Evolutionary conservation across 1,284 basidiomycete genomes (phyloP).

Genomic region (Ustilago nuda): DNA sequence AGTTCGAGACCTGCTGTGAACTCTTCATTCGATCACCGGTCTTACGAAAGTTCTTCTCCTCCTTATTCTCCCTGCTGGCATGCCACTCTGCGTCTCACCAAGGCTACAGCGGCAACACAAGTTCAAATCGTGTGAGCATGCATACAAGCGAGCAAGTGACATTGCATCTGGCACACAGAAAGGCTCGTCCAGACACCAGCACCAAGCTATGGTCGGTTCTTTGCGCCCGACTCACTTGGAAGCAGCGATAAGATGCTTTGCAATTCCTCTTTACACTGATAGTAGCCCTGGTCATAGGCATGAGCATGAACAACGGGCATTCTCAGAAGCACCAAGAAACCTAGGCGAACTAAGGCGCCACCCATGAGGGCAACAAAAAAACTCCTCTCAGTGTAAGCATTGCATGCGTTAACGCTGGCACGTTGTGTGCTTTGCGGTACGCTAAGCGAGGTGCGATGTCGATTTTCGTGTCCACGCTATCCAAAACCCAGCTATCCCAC

Average conservation of each 20-base stretch:
- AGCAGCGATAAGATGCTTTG: neutral
- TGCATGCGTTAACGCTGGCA: neutral
- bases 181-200: neutral
- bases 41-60: neutral
- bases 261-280: neutral
- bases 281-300: neutral
- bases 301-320: neutral
- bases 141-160: slow-evolving; percentile 6
- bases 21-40: neutral
- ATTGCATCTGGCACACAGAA: neutral
- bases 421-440: neutral
- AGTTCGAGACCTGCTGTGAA: too few species aligned
- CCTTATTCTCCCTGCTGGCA: neutral
- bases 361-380: neutral
- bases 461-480: slow-evolving; percentile 3
- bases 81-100: neutral
- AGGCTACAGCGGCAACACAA: neutral
- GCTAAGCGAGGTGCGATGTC: slow-evolving; percentile 11
- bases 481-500: neutral
- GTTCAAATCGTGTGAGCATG: neutral
- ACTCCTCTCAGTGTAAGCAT: neutral
- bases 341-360: neutral
- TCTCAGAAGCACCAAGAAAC: neutral
- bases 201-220: slow-evolving; percentile 1
- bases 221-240: neutral